A percentile compares a stretch with the other conserved stretches of the same genome.
phyloP scores from a whole-genome alignment of 495 filamentous ascomycete species.

The Lepidopterella palustris region DNA sequence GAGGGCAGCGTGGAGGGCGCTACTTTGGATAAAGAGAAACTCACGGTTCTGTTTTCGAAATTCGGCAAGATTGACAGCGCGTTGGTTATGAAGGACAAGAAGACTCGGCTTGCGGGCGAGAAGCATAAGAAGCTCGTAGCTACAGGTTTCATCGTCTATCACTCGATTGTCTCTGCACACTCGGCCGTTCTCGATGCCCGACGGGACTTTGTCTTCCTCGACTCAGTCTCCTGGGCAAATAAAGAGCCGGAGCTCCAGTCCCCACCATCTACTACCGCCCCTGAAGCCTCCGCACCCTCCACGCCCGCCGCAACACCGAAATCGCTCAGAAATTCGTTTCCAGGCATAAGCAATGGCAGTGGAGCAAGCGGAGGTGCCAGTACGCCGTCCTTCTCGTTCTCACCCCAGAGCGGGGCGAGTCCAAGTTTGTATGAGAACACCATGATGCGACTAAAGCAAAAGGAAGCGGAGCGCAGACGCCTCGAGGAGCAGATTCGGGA shows the following conservation, averaged over 20 bases:
- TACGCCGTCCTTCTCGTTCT: slow-evolving; percentile 28
- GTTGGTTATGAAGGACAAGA: slow-evolving; percentile 51
- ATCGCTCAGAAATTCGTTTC: slow-evolving; percentile 21
- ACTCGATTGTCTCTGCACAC: slow-evolving; percentile 55
- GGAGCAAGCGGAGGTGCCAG: slow-evolving; percentile 1
- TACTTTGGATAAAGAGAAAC: slow-evolving; percentile 41
- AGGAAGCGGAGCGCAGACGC: slow-evolving; percentile 51
- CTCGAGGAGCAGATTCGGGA: slow-evolving; percentile 49
- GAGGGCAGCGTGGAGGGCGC: slow-evolving; percentile 40
- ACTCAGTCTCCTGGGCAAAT: slow-evolving; percentile 54
- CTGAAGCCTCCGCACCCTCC: slow-evolving; percentile 27
- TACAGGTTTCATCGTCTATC: slow-evolving; percentile 51
- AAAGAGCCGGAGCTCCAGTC: slow-evolving; percentile 39
- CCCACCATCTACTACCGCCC: slow-evolving; percentile 8
- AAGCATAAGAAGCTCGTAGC: slow-evolving; percentile 50
- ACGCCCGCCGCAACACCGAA: slow-evolving; percentile 19
- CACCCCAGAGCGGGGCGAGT: slow-evolving; percentile 43
- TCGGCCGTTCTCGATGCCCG: slow-evolving; percentile 51
- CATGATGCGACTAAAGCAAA: slow-evolving; percentile 55
- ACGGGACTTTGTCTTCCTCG: slow-evolving; percentile 43
- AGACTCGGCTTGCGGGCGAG: slow-evolving; percentile 44
- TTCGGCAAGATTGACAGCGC: slow-evolving; percentile 54
- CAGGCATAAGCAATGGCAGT: slow-evolving; percentile 7
- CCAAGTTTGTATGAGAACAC: slow-evolving; percentile 55
- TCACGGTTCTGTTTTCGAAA: slow-evolving; percentile 43